Base-by-base conservation (phyloP, 73 alveolate species). In the Paraurostyla sp. region DNA sequence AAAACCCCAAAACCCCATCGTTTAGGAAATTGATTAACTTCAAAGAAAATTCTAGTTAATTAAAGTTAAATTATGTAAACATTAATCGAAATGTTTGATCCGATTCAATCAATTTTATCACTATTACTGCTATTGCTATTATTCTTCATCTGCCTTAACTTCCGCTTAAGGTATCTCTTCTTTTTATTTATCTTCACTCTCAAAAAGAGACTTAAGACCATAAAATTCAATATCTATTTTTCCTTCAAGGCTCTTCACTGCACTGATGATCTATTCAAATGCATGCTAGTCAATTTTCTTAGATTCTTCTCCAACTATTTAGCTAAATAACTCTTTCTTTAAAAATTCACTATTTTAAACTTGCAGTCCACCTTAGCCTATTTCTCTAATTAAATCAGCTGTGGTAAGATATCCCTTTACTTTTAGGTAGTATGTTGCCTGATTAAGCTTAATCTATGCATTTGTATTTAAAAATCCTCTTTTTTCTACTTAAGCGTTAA, bases 321-420 rank as follows among this genome's bases (percentile, higher is more conserved):
- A 2, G 32, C 32, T 50, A 27, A 60, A 60, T 33, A 60, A 60
- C 23, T 60, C 78, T 50, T 60, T 60, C 50, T 60, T 60, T 3
- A 60, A 6, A 50, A 60, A 60, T 27, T 60, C 78, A 32, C 78
- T 60, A 60, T 60, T 60, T 23, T 60, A 45, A 30, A 60, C 32
- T 27, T 60, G 22, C 22, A 7, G 9, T 13, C 32, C 13, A 60
- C 25, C 78, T 60, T 9, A 62, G 32, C 65, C 84, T 7, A 43
- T 35, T 13, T 41, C 63, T 3, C 6, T 69, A 13, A 69, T 13
- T 20, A 69, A 3, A 43, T 69, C 84, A 15, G 41, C 84, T 11
- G 63, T 13, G 35, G 65, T 69, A 18, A 69, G 35, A 43, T 69
- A 69, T 4, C 84, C 84, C 84, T 69, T 69, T 7, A 69, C 38